Evolutionary conservation across 2,329 filamentous ascomycete genomes (phyloP).

Genomic region (Rutstroemia sp.): DNA sequence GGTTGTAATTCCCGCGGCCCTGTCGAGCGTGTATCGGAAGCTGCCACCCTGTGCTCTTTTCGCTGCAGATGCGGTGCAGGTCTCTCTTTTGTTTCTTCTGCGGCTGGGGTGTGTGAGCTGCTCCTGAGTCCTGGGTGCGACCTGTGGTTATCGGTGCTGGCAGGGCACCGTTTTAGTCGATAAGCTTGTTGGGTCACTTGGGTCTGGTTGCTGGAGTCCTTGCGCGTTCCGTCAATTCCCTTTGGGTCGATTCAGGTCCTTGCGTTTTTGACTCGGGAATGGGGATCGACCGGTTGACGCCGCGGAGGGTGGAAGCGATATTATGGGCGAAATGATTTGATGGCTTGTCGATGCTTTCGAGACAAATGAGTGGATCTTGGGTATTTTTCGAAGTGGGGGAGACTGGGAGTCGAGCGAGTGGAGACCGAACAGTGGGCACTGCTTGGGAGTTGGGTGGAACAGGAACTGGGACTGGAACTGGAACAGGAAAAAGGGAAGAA

Average conservation of each 20-base stretch:
- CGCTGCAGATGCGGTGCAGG: not conserved
- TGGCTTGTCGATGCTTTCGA: not conserved
- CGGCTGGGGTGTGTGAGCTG: not conserved
- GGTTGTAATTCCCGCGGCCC: conserved; percentile 2
- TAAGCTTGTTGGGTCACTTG: not conserved
- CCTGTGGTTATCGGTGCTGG: not conserved
- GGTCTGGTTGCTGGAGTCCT: conserved; percentile 1
- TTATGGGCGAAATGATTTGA: too few species aligned
- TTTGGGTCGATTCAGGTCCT: conserved; percentile 1
- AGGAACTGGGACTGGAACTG: too few species aligned
- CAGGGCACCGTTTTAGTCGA: not conserved
- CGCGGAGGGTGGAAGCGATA: not conserved
- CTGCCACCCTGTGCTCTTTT: too few species aligned
- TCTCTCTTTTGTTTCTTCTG: not conserved
- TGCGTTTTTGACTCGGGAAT: not conserved
- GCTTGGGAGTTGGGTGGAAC: too few species aligned
- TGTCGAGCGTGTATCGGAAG: not conserved
- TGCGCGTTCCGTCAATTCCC: not conserved
- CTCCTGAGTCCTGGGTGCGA: not conserved
- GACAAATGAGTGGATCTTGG: not conserved
- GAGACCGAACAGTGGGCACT: not conserved
- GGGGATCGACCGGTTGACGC: conserved; percentile 5
- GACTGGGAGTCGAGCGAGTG: too few species aligned
- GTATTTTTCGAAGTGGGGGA: not conserved
- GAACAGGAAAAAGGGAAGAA: too few species aligned